A percentile compares a stretch with the other conserved stretches of the same genome.
Conservation (phyloP, 352 stramenopile species). For the Globisporangium cystogenes region DNA sequence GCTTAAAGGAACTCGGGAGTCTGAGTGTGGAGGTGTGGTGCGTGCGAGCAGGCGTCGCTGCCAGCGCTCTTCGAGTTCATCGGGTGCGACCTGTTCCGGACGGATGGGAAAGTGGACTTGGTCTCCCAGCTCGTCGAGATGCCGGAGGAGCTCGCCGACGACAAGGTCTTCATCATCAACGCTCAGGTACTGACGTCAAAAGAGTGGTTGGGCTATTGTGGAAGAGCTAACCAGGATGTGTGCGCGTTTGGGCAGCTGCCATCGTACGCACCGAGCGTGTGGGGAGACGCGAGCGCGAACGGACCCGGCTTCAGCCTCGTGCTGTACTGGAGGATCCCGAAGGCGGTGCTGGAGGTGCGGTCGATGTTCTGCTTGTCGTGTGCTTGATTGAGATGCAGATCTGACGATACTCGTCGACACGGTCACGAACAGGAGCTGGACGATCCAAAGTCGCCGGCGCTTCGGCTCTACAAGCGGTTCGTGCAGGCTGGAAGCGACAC, state of each 20-base stretch:
- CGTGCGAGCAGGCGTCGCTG: slow-evolving; percentile 27
- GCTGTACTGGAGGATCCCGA: slow-evolving; percentile 79
- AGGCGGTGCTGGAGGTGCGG: slow-evolving; percentile 45
- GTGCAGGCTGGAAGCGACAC: slow-evolving; percentile 55
- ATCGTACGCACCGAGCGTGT: slow-evolving; percentile 71
- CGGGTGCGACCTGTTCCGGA: slow-evolving; percentile 65
- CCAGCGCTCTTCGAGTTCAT: slow-evolving; percentile 76
- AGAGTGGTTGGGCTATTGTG: too few species aligned
- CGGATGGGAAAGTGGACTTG: slow-evolving; percentile 62
- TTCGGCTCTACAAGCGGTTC: slow-evolving; percentile 70
- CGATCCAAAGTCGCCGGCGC: slow-evolving; percentile 42
- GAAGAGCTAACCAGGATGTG: background rate
- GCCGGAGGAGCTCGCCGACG: slow-evolving; percentile 39
- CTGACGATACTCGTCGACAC: background rate
- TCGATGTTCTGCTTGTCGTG: too few species aligned
- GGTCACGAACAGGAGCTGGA: slow-evolving; percentile 37
- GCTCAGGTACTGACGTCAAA: slow-evolving; percentile 31
- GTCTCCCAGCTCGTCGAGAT: slow-evolving; percentile 72
- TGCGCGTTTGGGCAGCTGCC: slow-evolving; percentile 32
- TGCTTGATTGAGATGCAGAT: background rate
- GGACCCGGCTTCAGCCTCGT: slow-evolving; percentile 70
- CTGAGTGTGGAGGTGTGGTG: background rate
- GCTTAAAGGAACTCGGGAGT: background rate
- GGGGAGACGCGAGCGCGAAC: slow-evolving; percentile 55
- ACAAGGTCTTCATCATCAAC: slow-evolving; percentile 79